Percentiles rank a stretch among this genome's conserved stretches.
phyloP scores from a whole-genome alignment of 2,329 filamentous ascomycete species.

The Aspergillus terreus region DNA sequence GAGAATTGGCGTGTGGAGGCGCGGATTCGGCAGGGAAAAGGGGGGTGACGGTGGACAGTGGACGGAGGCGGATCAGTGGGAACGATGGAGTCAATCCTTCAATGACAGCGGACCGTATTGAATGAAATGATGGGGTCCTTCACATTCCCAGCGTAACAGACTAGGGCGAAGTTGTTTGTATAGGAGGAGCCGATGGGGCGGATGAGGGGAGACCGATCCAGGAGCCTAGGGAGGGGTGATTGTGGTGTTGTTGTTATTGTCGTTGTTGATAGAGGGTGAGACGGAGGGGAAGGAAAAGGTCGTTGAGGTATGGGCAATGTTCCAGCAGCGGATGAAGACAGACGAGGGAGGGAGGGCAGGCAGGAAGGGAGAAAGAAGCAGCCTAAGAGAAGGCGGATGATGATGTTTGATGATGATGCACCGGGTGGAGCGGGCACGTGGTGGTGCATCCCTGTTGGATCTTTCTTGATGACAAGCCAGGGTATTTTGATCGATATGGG shows the following conservation, averaged over 20 bases:
- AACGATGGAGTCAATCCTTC: slow-evolving; percentile 1
- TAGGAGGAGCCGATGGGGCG: neutral
- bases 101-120: neutral
- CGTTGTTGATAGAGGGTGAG: neutral
- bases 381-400: neutral
- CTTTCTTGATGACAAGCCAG: too few species aligned
- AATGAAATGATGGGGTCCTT: neutral
- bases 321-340: too few species aligned
- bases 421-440: neutral
- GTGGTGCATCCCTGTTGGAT: neutral
- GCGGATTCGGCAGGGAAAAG: slow-evolving; percentile 12
- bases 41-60: slow-evolving; percentile 6
- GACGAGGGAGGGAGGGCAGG: neutral
- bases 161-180: too few species aligned
- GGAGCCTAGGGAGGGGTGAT: neutral
- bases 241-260: neutral
- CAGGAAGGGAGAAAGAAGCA: neutral
- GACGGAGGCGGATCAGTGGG: slow-evolving; percentile 12
- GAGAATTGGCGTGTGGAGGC: slow-evolving; percentile 7
- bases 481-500: too few species aligned
- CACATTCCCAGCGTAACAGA: neutral
- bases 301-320: too few species aligned
- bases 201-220: neutral
- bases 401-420: neutral
- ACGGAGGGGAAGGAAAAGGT: neutral